Base-by-base conservation (phyloP, 2,329 filamentous ascomycete genomes). In the Magnaporthales sp. region DNA sequence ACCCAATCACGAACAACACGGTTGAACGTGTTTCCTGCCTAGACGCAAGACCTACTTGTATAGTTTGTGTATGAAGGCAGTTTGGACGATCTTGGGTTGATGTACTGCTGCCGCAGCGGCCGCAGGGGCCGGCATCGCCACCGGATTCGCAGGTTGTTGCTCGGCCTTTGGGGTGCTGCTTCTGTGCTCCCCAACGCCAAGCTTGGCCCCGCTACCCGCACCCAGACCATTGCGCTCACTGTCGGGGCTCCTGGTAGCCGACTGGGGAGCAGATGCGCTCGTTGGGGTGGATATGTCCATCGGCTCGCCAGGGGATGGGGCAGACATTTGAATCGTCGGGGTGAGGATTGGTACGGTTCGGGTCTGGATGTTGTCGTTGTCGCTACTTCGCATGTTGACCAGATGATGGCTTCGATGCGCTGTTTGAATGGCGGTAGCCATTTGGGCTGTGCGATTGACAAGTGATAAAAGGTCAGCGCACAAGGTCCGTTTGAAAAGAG, bases 41-140 rank as follows among this genome's bases (percentile, higher is more conserved):
- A 46, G 38, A 19, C 38, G 38, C 38, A 46, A 27, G 8, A 27
- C 63, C 75, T 83, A 97, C 93, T 96, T 97, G 83, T 98, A 99
- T 46, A 99, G 86, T 79, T 99, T 99, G 78, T 99, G 95, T 70
- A 99, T 98, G 74, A 99, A 99, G 26, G 95, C 95, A 11, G 95
- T 98, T 80, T 99, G 95, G 19, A 98, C 93, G 61, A 97, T 94
- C 80, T 99, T 99, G 68, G 95, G 93, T 75, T 97, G 93, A 75
- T 96, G 92, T 65, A 93, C 89, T 63, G 90, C 90, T 5, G 90
- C 87, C 0, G 89, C 88, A 24, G 89, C 88, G n/a, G 82, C 79
- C 2, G 81, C 78, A 19, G 83, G 83, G 26, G 83, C 82, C 38
- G 83, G 78, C 83, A 85, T 85, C 58, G 76, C 78, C 65, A 74